Evolutionary conservation across 805 yeast genomes (phyloP).

Genomic region (Wickerhamomyces hampshirensis): DNA sequence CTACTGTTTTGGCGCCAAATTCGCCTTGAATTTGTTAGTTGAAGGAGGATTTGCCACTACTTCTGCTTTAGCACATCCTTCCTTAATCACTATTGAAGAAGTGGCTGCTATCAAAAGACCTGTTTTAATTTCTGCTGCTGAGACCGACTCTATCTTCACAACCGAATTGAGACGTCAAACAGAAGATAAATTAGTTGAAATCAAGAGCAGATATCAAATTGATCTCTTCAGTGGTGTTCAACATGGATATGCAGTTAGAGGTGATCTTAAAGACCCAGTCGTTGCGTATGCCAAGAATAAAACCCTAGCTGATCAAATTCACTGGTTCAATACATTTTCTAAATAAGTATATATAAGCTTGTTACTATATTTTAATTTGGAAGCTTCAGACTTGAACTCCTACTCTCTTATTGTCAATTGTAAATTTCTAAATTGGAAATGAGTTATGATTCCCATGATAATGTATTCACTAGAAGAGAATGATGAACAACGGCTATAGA

Average conservation of each 20-base stretch:
- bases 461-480: not conserved
- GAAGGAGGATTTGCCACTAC: constrained; percentile 38
- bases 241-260: constrained; percentile 82
- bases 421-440: too few relatives aligned
- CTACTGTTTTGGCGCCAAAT: constrained; percentile 81
- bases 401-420: too few relatives aligned
- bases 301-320: constrained; percentile 38
- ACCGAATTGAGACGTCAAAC: constrained; percentile 57
- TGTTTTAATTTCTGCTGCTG: constrained; percentile 68
- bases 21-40: constrained; percentile 45
- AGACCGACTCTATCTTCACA: constrained; percentile 58
- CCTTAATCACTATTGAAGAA: constrained; percentile 60
- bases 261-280: constrained; percentile 51
- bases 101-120: constrained; percentile 48
- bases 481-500: not conserved
- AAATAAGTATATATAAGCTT: too few relatives aligned
- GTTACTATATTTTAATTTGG: too few relatives aligned
- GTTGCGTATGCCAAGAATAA: constrained; percentile 65
- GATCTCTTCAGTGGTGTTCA: constrained; percentile 55
- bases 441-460: too few relatives aligned
- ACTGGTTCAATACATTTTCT: constrained; percentile 15
- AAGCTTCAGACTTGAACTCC: too few relatives aligned
- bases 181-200: constrained; percentile 50
- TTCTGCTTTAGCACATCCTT: constrained; percentile 81
- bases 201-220: constrained; percentile 51